Evolutionary conservation across 2,329 filamentous ascomycete species (phyloP).

Genomic region (Phaeosphaeriaceae sp.): DNA sequence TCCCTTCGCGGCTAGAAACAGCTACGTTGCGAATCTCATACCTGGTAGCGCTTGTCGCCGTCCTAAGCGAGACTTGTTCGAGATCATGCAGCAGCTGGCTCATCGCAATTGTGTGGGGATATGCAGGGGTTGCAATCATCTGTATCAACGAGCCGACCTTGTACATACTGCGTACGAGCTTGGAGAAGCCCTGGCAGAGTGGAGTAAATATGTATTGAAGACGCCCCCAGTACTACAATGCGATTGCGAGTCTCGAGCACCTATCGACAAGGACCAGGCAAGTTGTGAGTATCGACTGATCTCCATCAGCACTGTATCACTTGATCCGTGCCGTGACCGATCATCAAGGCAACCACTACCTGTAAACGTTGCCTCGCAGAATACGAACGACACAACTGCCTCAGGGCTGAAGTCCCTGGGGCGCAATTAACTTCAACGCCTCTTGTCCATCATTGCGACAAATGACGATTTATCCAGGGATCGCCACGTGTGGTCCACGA

Average conservation of each 20-base stretch:
- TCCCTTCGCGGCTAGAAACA: conserved; percentile 12
- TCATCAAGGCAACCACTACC: neutral
- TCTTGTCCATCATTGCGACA: neutral
- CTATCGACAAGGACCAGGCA: neutral
- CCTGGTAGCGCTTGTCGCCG: conserved; percentile 13
- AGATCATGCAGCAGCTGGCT: conserved; percentile 25
- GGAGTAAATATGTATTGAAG: neutral
- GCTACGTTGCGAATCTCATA: conserved; percentile 10
- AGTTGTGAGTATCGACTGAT: neutral
- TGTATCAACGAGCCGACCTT: neutral
- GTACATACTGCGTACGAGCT: neutral
- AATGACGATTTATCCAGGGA: conserved; percentile 11
- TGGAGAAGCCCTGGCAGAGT: neutral
- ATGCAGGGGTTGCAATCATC: conserved; percentile 10
- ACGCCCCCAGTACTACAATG: neutral
- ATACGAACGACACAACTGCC: neutral
- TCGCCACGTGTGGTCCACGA: conserved; percentile 17
- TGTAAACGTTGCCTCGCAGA: neutral
- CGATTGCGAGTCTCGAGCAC: neutral
- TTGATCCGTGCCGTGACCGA: conserved; percentile 2
- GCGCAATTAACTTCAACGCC: neutral
- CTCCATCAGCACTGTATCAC: neutral
- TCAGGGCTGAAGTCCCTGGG: neutral
- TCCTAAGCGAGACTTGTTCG: conserved; percentile 13
- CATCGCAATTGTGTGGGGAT: conserved; percentile 21